Evolutionary conservation across 768 basidiomycete genomes (phyloP).

Genomic region (Boletus eberwhitei): DNA sequence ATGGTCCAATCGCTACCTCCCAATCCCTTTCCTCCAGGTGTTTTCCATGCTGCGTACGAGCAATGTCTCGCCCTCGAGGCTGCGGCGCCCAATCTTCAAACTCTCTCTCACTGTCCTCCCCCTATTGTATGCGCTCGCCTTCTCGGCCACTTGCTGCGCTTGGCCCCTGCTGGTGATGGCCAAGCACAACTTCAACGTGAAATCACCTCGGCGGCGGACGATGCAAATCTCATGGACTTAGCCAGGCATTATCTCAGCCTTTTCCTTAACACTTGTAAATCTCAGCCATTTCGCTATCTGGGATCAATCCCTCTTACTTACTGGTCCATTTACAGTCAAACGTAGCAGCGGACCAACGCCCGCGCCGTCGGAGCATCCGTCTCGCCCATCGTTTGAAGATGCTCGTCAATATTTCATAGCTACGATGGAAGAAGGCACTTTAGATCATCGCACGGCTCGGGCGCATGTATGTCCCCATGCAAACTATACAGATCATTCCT

Average conservation of each 20-base stretch:
- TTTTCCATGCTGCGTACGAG: not conserved
- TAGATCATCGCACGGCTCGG: not conserved
- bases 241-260: not conserved
- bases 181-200: conserved; percentile 1
- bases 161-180: not conserved
- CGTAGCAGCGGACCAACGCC: not conserved
- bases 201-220: not conserved
- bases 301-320: not conserved
- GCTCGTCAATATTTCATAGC: not conserved
- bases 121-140: not conserved
- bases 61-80: not conserved
- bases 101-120: not conserved
- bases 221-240: not conserved
- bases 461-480: not conserved
- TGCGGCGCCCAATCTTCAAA: not conserved
- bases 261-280: not conserved
- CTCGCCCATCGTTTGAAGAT: not conserved
- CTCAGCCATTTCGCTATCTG: too few relatives aligned
- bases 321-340: not conserved
- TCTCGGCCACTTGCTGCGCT: not conserved
- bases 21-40: not conserved
- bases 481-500: too few relatives aligned
- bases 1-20: too few relatives aligned
- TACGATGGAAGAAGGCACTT: not conserved
- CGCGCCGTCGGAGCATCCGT: not conserved